These are phyloP conservation scores for Diutina ranongensis DNA, from an alignment of 1,139 yeast genomes.

Conservation along the genomic window DNA sequence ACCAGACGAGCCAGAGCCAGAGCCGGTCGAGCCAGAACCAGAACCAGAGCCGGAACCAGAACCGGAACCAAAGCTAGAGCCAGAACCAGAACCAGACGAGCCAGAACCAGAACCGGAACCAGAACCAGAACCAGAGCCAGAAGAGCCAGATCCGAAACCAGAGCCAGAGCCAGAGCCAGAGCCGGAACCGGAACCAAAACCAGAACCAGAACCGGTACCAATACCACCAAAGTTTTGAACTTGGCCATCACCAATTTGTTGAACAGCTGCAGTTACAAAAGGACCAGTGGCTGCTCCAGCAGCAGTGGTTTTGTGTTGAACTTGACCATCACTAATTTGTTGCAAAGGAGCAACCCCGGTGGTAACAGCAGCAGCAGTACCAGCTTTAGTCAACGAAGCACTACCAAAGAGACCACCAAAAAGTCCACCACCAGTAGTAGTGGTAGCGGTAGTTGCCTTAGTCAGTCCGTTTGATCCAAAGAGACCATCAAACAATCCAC, in stretches of 20 bases:
- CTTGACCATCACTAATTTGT: slow-evolving; percentile 9
- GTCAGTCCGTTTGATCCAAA: neutral
- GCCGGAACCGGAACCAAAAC: neutral
- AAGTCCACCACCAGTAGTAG: neutral
- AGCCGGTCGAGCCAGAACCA: slow-evolving; percentile 9
- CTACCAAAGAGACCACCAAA: neutral
- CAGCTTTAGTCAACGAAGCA: neutral
- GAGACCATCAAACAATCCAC: neutral
- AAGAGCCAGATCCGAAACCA: too few species aligned
- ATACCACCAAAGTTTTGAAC: slow-evolving; percentile 12
- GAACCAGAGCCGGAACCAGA: slow-evolving; percentile 7
- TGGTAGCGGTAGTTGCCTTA: neutral
- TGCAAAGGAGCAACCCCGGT: slow-evolving; percentile 7
- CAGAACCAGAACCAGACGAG: neutral
- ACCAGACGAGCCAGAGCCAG: slow-evolving; percentile 9
- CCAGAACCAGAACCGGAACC: neutral
- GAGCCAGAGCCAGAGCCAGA: neutral
- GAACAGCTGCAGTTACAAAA: slow-evolving; percentile 20
- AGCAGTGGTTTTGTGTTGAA: slow-evolving; percentile 7
- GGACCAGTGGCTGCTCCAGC: slow-evolving; percentile 35
- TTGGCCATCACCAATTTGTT: slow-evolving; percentile 6
- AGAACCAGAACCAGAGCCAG: neutral
- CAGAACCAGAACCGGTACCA: slow-evolving; percentile 9
- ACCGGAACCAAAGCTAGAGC: neutral
- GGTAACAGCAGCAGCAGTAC: neutral